A percentile compares a stretch with the other conserved stretches of the same genome.
phyloP scores from a whole-genome alignment of 345 rosid species.

The Adansonia digitata region DNA sequence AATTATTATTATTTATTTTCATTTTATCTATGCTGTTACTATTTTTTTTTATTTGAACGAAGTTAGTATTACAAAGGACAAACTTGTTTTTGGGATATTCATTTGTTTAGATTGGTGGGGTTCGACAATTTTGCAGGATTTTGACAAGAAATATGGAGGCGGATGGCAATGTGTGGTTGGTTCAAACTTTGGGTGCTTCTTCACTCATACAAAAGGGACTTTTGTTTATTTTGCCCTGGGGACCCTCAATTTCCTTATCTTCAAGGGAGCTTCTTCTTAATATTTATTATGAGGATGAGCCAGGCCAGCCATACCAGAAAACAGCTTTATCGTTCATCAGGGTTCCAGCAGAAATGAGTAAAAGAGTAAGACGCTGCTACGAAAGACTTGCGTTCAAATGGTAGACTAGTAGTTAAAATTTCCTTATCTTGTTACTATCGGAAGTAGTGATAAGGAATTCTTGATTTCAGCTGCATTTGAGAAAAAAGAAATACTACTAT shows the following conservation, averaged over 20 bases:
- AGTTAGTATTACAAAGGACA: not conserved
- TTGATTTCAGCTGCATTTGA: not conserved
- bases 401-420: slow-evolving; percentile 9
- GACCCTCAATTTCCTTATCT: slow-evolving; percentile 45
- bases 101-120: not conserved
- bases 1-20: too few relatives aligned
- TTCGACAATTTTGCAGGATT: slow-evolving; percentile 26
- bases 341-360: not conserved
- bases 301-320: not conserved
- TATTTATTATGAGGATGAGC: not conserved
- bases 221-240: slow-evolving; percentile 42
- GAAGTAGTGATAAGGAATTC: not conserved
- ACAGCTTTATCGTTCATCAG: not conserved
- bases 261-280: slow-evolving; percentile 38
- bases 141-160: slow-evolving; percentile 35
- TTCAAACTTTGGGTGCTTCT: too few relatives aligned
- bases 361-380: not conserved
- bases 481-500: not conserved
- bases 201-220: slow-evolving; percentile 38
- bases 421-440: not conserved
- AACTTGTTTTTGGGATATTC: not conserved
- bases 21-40: not conserved
- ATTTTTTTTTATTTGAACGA: not conserved
- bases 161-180: slow-evolving; percentile 54
- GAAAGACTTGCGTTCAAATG: not conserved